Conservation (phyloP, 805 yeast genomes). For the Jamesozyma hellenica region DNA sequence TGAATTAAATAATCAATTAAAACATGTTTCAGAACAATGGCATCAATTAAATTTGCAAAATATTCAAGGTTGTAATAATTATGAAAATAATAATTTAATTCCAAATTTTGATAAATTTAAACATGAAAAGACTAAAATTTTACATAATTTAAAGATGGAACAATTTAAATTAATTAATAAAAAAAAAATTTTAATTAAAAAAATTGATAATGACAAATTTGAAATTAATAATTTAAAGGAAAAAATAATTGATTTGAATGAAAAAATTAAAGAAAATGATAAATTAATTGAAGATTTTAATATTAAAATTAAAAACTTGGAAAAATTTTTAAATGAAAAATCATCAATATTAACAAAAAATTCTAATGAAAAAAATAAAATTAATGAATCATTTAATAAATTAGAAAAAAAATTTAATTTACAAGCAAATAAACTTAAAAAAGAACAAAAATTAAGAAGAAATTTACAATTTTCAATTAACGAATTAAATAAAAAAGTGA, state of each 20-base stretch:
- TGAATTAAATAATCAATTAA: slow-evolving; percentile 19
- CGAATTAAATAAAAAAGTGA: slow-evolving; percentile 14
- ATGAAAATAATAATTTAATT: slow-evolving; percentile 7
- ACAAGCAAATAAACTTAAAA: slow-evolving; percentile 26
- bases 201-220: slow-evolving; percentile 11
- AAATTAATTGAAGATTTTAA: no score
- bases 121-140: slow-evolving; percentile 12
- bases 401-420: slow-evolving; percentile 6
- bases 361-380: neutral
- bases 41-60: slow-evolving; percentile 10
- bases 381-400: neutral
- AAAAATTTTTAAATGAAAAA: slow-evolving; percentile 1
- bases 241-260: neutral
- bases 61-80: slow-evolving; percentile 6
- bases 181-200: slow-evolving; percentile 3
- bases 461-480: slow-evolving; percentile 41
- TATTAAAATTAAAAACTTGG: slow-evolving; percentile 17
- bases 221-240: neutral
- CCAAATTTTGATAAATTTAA: slow-evolving; percentile 19
- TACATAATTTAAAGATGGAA: slow-evolving; percentile 13
- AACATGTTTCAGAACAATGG: slow-evolving; percentile 10
- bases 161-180: slow-evolving; percentile 9
- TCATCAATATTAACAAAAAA: slow-evolving; percentile 4
- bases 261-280: neutral
- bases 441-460: slow-evolving; percentile 33